A percentile compares a stretch with the other conserved stretches of the same genome.
phyloP scores from a whole-genome alignment of 1,139 yeast species.

The Saccharomyces hybrid region DNA sequence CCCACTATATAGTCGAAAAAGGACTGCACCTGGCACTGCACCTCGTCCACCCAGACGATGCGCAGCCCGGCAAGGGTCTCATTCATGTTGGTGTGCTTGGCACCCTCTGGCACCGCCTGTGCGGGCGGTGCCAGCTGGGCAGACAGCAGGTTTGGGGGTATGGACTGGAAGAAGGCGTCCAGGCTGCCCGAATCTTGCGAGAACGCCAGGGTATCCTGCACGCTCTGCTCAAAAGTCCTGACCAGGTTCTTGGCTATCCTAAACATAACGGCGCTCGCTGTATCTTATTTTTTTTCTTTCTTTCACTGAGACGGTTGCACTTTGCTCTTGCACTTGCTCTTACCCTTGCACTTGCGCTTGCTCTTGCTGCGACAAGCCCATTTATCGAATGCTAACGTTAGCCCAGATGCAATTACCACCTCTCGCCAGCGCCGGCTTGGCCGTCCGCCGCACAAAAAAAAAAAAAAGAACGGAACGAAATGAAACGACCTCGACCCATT shows the following conservation, averaged over 20 bases:
- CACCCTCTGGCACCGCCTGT: neutral
- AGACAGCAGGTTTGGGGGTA: conserved; percentile 28
- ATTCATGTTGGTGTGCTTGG: neutral
- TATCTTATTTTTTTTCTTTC: neutral
- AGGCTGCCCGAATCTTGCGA: conserved; percentile 26
- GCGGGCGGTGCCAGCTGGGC: conserved; percentile 15
- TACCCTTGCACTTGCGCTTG: neutral
- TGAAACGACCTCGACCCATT: neutral
- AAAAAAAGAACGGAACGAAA: neutral
- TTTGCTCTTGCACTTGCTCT: neutral
- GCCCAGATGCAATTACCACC: neutral
- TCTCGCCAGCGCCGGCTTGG: neutral
- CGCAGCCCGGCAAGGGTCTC: conserved; percentile 46
- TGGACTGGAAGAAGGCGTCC: conserved; percentile 51
- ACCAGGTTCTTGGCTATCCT: conserved; percentile 83
- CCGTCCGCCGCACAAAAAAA: neutral
- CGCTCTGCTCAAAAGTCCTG: conserved; percentile 56
- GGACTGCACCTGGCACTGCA: conserved; percentile 55
- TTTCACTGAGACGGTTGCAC: neutral
- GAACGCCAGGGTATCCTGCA: conserved; percentile 24
- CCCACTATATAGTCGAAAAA: conserved; percentile 82
- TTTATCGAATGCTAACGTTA: neutral
- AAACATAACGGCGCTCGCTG: conserved; percentile 44
- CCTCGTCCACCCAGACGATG: conserved; percentile 42
- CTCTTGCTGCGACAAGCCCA: neutral